These are phyloP conservation scores for Dryas alaskensis DNA, from an alignment of 306 rosid genomes.

Conservation along the genomic window DNA sequence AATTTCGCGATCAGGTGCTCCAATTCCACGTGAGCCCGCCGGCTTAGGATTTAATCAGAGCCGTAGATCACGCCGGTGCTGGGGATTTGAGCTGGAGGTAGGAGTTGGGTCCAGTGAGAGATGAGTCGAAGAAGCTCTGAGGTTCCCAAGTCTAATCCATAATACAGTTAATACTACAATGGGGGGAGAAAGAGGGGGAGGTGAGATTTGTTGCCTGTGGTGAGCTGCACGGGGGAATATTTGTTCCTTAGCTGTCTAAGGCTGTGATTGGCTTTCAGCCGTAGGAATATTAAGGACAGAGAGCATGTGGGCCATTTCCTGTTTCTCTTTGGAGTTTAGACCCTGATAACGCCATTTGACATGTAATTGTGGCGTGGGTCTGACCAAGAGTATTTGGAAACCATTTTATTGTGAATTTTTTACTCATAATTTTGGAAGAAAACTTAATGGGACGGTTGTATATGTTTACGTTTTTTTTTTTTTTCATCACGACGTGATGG, in stretches of 20 bases:
- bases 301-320: neutral
- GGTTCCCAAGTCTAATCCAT: slow-evolving; percentile 22
- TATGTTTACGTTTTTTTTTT: too few species aligned
- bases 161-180: neutral
- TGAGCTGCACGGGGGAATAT: slow-evolving; percentile 22
- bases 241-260: slow-evolving; percentile 3
- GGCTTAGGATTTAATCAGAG: neutral
- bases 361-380: too few species aligned
- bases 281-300: neutral
- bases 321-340: neutral
- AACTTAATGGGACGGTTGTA: too few species aligned
- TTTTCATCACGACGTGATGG: too few species aligned
- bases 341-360: neutral
- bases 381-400: too few species aligned
- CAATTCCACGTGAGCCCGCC: slow-evolving; percentile 17
- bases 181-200: slow-evolving; percentile 15
- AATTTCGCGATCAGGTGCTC: slow-evolving; percentile 17
- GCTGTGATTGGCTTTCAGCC: slow-evolving; percentile 13
- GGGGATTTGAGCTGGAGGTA: slow-evolving; percentile 17
- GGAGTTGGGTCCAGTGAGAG: slow-evolving; percentile 10
- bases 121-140: neutral
- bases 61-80: slow-evolving; percentile 15
- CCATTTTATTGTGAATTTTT: too few species aligned
- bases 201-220: neutral
- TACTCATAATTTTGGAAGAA: too few species aligned